These are phyloP conservation scores for Helicosporidium sp. DNA, from an alignment of 139 green algal genomes.

Conservation along the genomic window DNA sequence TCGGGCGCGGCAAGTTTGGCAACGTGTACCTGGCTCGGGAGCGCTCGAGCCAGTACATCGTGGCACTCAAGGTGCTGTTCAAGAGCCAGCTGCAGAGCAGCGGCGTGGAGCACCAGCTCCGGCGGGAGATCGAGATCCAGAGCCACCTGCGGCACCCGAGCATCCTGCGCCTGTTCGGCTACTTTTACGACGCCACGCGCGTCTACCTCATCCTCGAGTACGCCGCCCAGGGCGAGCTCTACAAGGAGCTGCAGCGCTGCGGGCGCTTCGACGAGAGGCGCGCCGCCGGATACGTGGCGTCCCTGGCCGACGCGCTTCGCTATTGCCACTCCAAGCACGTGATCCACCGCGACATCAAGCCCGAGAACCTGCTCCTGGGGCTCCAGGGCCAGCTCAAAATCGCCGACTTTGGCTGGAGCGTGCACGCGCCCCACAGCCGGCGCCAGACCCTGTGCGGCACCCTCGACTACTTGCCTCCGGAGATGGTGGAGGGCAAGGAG, in stretches of 20 bases:
- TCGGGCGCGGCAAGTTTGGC: conserved; percentile 93
- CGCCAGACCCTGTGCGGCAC: conserved; percentile 93
- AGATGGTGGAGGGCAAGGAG: conserved; percentile 76
- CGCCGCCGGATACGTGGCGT: conserved; percentile 71
- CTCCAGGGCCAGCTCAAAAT: conserved; percentile 89
- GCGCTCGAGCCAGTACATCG: conserved; percentile 71
- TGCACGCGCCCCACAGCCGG: conserved; percentile 75
- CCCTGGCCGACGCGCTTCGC: conserved; percentile 60
- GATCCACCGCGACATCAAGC: conserved; percentile 98
- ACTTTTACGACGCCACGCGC: conserved; percentile 78
- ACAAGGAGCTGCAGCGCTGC: conserved; percentile 76
- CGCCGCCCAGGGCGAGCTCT: conserved; percentile 81
- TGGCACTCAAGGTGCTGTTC: conserved; percentile 96
- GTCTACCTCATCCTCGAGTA: conserved; percentile 99
- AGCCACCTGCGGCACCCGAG: conserved; percentile 89
- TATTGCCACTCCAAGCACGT: conserved; percentile 98
- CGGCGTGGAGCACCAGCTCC: conserved; percentile 93
- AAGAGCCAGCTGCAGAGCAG: conserved; percentile 83
- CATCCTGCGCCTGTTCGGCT: conserved; percentile 92
- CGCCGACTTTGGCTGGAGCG: conserved; percentile 90
- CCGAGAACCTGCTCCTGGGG: conserved; percentile 92
- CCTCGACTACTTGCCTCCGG: conserved; percentile 93
- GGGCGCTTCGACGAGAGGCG: conserved; percentile 59
- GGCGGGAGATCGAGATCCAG: conserved; percentile 97
- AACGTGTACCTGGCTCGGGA: conserved; percentile 96